A percentile compares a stretch with the other conserved stretches of the same genome.
Evolutionary conservation across 2,329 filamentous ascomycete genomes (phyloP).

Genomic region (Erysiphe pulchra): DNA sequence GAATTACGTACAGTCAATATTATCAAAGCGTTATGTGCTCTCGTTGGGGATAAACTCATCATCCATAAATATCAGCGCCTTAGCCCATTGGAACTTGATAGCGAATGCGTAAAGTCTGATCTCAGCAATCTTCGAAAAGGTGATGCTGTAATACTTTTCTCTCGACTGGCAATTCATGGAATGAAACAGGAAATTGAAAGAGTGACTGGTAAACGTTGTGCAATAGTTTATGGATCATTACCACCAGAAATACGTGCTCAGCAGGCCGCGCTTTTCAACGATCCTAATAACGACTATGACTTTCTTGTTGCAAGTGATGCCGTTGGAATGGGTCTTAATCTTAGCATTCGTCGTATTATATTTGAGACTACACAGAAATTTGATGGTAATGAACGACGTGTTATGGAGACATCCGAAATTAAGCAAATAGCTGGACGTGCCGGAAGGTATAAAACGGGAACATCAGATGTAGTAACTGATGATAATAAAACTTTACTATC

Average conservation of each 20-base stretch:
- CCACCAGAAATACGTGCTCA: constrained; percentile 81
- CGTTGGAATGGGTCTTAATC: constrained; percentile 89
- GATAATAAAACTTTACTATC: neutral
- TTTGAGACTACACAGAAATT: constrained; percentile 59
- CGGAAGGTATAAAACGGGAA: constrained; percentile 57
- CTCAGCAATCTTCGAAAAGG: constrained; percentile 54
- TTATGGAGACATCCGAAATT: constrained; percentile 48
- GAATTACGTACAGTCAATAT: constrained; percentile 62
- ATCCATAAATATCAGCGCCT: constrained; percentile 68
- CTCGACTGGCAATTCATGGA: constrained; percentile 53
- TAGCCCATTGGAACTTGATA: constrained; percentile 46
- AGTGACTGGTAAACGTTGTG: constrained; percentile 52
- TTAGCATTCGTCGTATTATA: constrained; percentile 75
- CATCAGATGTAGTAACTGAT: constrained; percentile 20
- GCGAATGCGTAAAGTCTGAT: constrained; percentile 33
- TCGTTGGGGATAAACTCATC: constrained; percentile 57
- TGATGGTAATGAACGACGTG: constrained; percentile 29
- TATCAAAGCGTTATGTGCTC: constrained; percentile 50
- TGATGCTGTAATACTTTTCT: constrained; percentile 76
- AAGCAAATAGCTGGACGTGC: constrained; percentile 91
- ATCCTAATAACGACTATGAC: constrained; percentile 87
- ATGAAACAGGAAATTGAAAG: constrained; percentile 57
- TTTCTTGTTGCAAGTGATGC: constrained; percentile 84
- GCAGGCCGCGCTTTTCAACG: constrained; percentile 83
- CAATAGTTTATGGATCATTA: constrained; percentile 76